Conservation (phyloP, 1,284 basidiomycete species). For the Microbotryum intermedium region DNA sequence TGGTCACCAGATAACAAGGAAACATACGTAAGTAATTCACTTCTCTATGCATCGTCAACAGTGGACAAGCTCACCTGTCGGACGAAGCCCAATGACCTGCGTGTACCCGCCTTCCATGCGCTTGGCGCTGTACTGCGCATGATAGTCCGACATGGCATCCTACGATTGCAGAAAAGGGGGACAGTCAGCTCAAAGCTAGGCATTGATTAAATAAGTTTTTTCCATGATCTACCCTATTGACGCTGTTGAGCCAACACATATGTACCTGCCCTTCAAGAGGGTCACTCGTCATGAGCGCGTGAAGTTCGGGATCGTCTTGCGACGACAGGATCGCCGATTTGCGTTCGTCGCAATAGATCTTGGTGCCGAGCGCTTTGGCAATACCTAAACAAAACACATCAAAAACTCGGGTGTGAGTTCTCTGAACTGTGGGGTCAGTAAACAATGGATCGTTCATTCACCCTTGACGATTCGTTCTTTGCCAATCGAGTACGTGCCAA, state of each 20-base stretch:
- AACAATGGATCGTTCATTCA: constrained; percentile 31
- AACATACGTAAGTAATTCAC: neutral
- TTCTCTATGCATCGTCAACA: neutral
- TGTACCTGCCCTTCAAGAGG: constrained; percentile 74
- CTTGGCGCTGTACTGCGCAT: constrained; percentile 56
- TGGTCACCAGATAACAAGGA: constrained; percentile 10
- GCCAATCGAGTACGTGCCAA: constrained; percentile 94
- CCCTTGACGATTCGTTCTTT: constrained; percentile 96
- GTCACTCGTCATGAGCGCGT: constrained; percentile 65
- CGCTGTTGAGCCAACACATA: constrained; percentile 60
- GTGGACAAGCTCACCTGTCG: constrained; percentile 53
- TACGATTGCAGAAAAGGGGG: constrained; percentile 35
- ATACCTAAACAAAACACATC: neutral
- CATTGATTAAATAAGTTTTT: too few relatives aligned
- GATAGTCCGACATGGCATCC: constrained; percentile 69
- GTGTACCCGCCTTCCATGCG: constrained; percentile 49
- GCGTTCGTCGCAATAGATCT: constrained; percentile 78
- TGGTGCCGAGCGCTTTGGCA: constrained; percentile 69
- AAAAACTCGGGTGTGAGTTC: neutral
- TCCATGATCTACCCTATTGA: too few relatives aligned
- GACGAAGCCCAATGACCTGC: constrained; percentile 72
- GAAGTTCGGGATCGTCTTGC: constrained; percentile 71
- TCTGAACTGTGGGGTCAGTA: neutral
- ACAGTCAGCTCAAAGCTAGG: constrained; percentile 53
- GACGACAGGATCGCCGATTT: constrained; percentile 73